These are phyloP conservation scores for Aureobasidium sp. DNA, from an alignment of 2,329 filamentous ascomycete species.

Conservation along the genomic window DNA sequence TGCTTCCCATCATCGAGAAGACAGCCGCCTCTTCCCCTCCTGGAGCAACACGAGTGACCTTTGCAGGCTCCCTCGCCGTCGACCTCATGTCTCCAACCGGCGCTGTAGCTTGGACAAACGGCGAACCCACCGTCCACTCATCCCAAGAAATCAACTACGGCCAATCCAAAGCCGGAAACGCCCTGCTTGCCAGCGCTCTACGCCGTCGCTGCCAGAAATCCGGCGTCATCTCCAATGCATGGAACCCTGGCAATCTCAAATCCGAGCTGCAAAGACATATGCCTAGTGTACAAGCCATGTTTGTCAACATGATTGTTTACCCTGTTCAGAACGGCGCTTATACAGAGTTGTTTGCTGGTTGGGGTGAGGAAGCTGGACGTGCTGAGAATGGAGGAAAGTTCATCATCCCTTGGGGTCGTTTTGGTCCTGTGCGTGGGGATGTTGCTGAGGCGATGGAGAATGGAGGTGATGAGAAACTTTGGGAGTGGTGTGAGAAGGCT, in stretches of 20 bases:
- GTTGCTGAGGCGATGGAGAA: constrained; percentile 15
- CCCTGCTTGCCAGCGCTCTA: constrained; percentile 17
- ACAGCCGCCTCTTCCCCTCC: constrained; percentile 18
- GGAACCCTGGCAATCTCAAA: constrained; percentile 25
- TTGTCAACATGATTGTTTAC: constrained; percentile 16
- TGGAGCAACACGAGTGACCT: constrained; percentile 22
- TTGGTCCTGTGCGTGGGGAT: constrained; percentile 22
- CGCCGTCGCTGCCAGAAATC: constrained; percentile 14
- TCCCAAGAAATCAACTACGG: constrained; percentile 19
- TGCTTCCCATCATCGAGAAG: constrained; percentile 22
- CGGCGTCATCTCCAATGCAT: constrained; percentile 20
- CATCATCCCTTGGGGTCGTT: constrained; percentile 19
- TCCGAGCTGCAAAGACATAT: constrained; percentile 23
- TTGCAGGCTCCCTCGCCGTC: constrained; percentile 22
- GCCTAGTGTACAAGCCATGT: background rate
- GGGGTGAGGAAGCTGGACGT: constrained; percentile 19
- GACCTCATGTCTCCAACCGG: constrained; percentile 16
- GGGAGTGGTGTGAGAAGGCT: constrained; percentile 34
- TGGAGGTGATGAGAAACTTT: constrained; percentile 25
- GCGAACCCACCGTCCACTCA: constrained; percentile 13
- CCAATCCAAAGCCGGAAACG: constrained; percentile 22
- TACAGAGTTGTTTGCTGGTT: constrained; percentile 26
- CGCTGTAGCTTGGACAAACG: constrained; percentile 17
- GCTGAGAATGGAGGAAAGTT: constrained; percentile 21
- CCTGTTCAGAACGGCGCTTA: constrained; percentile 23